These are phyloP conservation scores for Beta corolliflora DNA, from an alignment of 179 eudicot species.

Conservation along the genomic window DNA sequence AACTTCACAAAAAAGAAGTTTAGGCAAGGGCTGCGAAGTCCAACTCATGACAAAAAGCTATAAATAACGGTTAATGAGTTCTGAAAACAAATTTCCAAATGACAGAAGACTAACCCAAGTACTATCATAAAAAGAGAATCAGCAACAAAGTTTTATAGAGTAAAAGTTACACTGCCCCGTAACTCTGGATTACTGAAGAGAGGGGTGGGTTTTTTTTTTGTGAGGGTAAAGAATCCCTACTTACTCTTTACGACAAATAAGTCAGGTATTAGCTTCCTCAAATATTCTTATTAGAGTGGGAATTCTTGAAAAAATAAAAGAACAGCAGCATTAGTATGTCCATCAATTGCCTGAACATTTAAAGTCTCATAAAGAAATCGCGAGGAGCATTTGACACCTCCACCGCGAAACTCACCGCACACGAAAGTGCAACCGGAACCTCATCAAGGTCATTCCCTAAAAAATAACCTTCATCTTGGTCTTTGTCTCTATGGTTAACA, in stretches of 20 bases:
- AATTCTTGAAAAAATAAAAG: not conserved
- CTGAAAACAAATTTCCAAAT: not conserved
- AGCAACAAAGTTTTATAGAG: not conserved
- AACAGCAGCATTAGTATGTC: not conserved
- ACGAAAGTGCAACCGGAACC: not conserved
- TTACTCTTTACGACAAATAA: not conserved
- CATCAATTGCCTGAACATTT: not conserved
- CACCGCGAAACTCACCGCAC: not conserved
- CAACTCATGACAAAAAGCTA: not conserved
- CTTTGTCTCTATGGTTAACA: not conserved
- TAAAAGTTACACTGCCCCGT: not conserved
- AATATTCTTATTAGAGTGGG: not conserved
- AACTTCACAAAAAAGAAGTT: not conserved
- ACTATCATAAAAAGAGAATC: too few species aligned
- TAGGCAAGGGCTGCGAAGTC: not conserved
- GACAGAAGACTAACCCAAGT: too few species aligned
- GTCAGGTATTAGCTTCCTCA: not conserved
- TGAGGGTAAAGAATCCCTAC: not conserved
- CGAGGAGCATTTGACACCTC: not conserved
- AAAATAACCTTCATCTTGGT: not conserved
- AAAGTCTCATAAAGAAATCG: not conserved
- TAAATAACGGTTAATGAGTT: too few species aligned
- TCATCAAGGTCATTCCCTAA: too few species aligned
- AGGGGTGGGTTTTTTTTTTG: too few species aligned
- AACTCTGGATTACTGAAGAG: not conserved